Evolutionary conservation across 257 asterid genomes (phyloP), one percentile per base, ranked within the genome.

Genomic region (Plantago major): DNA sequence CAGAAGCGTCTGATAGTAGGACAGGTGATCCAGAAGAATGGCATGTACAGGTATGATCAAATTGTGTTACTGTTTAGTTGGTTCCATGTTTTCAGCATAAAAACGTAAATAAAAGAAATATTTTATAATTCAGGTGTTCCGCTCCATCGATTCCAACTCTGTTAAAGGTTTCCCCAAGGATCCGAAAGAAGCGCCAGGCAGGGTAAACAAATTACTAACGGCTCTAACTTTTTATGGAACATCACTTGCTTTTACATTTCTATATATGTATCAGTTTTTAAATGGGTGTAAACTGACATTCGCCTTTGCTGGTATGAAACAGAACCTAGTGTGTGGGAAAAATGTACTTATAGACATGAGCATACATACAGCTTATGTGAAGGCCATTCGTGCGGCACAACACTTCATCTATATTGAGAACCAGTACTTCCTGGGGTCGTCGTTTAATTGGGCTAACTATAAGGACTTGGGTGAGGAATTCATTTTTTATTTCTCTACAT

Each of bases 371-470:
- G 97, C 97, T 42, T 89, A 89, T 19, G 90, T 90, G 33, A 87
- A 84, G 76, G 95, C 95, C 9, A 90, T 90, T 47, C 95, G 97
- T n/a, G 80, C 92, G 9, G 95, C 95, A 44, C 97, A 87, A 61
- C 92, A 89, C 78, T 89, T 86, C 72, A 89, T 89, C 65, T 89
- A 89, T 69, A 86, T 89, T 12, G 97, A 89, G 81, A 89, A 84
- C 64, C 95, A 89, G 80, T 87, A 87, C 78, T 90, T 90, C 82
- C 88, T 90, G 30, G 97, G 97, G 12, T 87, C 97, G 57, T 90
- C 97, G 10, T 90, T 56, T 76, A 84, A 81, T 47, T 90, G 97
- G 97, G 58, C 55, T 72, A 76, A 71, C 47, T 81, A 78, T 66
- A 80, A 77, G 65, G 77, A 83, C 60, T 72, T 87, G 66, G 97